Evolutionary conservation across 1,139 yeast genomes (phyloP).

Genomic region (Blastobotrys illinoisensis): DNA sequence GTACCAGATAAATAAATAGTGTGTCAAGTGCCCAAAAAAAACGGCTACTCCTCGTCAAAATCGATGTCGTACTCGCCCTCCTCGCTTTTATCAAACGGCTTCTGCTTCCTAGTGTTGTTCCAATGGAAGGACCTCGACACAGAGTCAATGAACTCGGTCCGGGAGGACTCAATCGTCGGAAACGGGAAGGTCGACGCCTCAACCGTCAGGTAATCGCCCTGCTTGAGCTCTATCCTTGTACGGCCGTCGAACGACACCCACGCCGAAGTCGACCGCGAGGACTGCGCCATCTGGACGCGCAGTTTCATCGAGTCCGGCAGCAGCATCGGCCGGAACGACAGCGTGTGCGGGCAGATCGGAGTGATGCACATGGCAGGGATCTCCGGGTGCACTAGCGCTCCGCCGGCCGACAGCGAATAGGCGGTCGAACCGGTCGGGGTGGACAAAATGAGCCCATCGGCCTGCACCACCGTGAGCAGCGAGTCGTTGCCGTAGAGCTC

Average conservation of each 20-base stretch:
- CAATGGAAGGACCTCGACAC: conserved; percentile 80
- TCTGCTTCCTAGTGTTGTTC: conserved; percentile 80
- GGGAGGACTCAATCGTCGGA: conserved; percentile 73
- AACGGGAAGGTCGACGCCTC: conserved; percentile 78
- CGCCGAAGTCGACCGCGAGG: conserved; percentile 62
- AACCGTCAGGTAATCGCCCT: conserved; percentile 73
- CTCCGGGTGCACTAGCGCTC: conserved; percentile 83
- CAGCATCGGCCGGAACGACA: conserved; percentile 80
- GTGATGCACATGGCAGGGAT: conserved; percentile 86
- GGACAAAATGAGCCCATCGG: conserved; percentile 82
- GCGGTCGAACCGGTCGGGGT: conserved; percentile 95
- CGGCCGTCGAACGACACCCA: conserved; percentile 93
- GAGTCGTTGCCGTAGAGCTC: conserved; percentile 81
- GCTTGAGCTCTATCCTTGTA: conserved; percentile 59
- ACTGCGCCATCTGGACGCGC: conserved; percentile 68
- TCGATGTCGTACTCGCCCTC: conserved; percentile 11
- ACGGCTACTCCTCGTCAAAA: conserved; percentile 2
- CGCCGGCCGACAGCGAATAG: conserved; percentile 85
- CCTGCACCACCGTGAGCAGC: conserved; percentile 77
- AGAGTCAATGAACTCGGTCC: conserved; percentile 75
- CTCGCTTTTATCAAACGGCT: conserved; percentile 44
- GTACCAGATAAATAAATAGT: neutral
- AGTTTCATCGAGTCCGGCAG: conserved; percentile 81
- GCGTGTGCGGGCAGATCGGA: conserved; percentile 87
- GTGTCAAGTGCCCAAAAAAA: neutral